Percentiles rank a stretch among this genome's conserved stretches.
Conservation (phyloP, 306 rosid species). For the Aeschynomene evenia region DNA sequence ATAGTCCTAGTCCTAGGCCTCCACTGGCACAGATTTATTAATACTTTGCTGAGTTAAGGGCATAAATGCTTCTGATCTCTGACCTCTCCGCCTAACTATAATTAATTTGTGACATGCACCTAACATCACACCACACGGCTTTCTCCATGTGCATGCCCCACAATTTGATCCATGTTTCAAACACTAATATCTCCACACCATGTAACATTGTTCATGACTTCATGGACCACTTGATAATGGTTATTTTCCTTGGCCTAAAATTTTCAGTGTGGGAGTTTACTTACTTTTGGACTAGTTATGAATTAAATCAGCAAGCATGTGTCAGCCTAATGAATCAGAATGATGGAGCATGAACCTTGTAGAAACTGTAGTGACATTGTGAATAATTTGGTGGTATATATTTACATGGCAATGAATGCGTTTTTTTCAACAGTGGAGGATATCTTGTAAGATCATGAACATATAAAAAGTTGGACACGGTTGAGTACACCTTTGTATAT, state of each 20-base stretch:
- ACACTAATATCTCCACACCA: background rate
- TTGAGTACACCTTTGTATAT: background rate
- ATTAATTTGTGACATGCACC: constrained; percentile 18
- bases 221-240: background rate
- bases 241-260: background rate
- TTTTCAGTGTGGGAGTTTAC: background rate
- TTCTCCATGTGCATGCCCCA: background rate
- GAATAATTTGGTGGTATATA: constrained; percentile 5
- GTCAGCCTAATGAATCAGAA: background rate
- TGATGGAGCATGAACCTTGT: background rate
- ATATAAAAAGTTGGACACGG: background rate
- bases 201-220: background rate
- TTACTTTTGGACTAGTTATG: background rate
- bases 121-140: background rate
- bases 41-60: background rate
- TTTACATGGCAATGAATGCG: constrained; percentile 35
- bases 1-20: background rate
- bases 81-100: background rate
- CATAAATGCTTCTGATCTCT: background rate
- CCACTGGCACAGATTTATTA: constrained; percentile 8
- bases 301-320: background rate
- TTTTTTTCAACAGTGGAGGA: background rate
- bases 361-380: background rate
- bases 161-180: background rate
- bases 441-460: background rate